A percentile compares a stretch with the other conserved stretches of the same genome.
phyloP scores from a whole-genome alignment of 1,139 yeast species.

The Suhomyces taliae region DNA sequence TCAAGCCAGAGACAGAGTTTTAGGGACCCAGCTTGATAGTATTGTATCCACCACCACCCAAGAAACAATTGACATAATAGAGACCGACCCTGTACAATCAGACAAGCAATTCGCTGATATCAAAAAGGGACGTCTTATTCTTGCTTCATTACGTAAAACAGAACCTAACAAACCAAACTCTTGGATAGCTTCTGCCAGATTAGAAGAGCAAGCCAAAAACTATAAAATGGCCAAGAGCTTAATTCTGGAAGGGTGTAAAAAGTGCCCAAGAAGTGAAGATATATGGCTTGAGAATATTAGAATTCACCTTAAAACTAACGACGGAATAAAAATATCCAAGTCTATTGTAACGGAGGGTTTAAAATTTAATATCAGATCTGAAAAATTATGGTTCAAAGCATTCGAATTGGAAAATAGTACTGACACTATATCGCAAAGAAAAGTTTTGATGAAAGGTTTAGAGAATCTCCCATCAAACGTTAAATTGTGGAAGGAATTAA shows the following conservation, averaged over 20 bases:
- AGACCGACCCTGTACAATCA: background rate
- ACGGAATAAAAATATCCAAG: slow-evolving; percentile 44
- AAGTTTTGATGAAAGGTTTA: slow-evolving; percentile 61
- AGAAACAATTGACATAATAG: slow-evolving; percentile 2
- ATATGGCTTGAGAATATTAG: slow-evolving; percentile 83
- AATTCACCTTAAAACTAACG: slow-evolving; percentile 52
- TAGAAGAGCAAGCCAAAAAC: slow-evolving; percentile 69
- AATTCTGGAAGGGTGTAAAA: slow-evolving; percentile 71
- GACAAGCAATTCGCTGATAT: slow-evolving; percentile 47
- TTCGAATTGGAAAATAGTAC: slow-evolving; percentile 53
- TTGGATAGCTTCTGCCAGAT: slow-evolving; percentile 85
- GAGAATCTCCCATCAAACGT: slow-evolving; percentile 50
- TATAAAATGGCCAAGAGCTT: slow-evolving; percentile 56
- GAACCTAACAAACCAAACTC: slow-evolving; percentile 75
- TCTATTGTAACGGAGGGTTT: slow-evolving; percentile 68
- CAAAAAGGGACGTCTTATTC: slow-evolving; percentile 56
- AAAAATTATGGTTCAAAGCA: slow-evolving; percentile 73
- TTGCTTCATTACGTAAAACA: slow-evolving; percentile 66
- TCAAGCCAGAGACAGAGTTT: slow-evolving; percentile 51
- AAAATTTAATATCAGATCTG: slow-evolving; percentile 53
- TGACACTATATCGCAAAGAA: slow-evolving; percentile 50
- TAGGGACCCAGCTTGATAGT: slow-evolving; percentile 48
- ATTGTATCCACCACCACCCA: slow-evolving; percentile 7
- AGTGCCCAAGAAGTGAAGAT: slow-evolving; percentile 65
- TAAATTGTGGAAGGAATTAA: slow-evolving; percentile 53